Evolutionary conservation across 345 rosid species (phyloP), one percentile per base, ranked within the genome.

Genomic region (Linum lewisii): DNA sequence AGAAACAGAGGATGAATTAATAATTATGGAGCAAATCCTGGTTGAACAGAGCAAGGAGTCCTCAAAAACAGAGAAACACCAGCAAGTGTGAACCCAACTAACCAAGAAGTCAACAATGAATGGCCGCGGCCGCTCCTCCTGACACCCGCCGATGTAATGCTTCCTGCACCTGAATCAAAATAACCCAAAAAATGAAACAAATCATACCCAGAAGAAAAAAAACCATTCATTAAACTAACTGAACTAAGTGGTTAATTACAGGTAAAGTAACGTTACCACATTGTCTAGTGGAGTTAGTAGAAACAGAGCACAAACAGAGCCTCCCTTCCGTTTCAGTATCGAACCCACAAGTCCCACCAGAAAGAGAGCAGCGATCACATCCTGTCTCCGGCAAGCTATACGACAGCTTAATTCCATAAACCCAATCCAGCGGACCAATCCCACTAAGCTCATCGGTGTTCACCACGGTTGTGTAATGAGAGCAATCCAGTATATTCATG

Each of bases 401-500:
- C 0, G 88, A 79, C 56, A 92, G 71, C 56, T 82, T 79, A 20
- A 92, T 80, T n/a, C 95, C 95, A 14, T 88, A 92, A 9, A 78
- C 78, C 98, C 98, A 92, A 71, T 88, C 98, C 63, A 69, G 11
- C 1, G 98, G 95, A 2, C 72, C 80, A 21, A 78, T 60, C 14
- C 81, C 85, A 61, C 65, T 78, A 77, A 88, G 69, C 20, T 58
- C 64, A 8, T 86, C 89, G 1, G 66, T 58, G 50, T 80, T 79
- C 24, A 83, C 63, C 53, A 88, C 71, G 15, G 84, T 83, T 0
- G 88, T 76, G 68, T 86, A 92, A 70, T 88, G 97, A 15, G 89
- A 69, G 59, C 98, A 88, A 61, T 92, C 98, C 83, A 92, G 63
- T 6, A 92, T 86, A 64, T 83, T 84, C 91, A 92, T 78, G 77